Conservation (phyloP, 2,329 filamentous ascomycete species). For the Curvularia eragrostidis region DNA sequence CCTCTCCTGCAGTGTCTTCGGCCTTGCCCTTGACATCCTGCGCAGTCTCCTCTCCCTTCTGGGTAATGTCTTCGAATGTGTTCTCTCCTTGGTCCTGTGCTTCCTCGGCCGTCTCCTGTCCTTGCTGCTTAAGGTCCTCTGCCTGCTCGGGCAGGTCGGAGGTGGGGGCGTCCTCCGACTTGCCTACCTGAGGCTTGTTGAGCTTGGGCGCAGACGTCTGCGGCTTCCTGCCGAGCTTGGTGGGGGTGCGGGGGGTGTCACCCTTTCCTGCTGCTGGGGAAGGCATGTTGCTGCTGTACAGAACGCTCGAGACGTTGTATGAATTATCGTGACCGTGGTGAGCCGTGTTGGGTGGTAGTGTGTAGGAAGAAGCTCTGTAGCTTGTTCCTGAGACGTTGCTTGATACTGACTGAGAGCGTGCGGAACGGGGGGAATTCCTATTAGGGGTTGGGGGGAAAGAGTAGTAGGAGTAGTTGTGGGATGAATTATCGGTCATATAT, state of each 20-base stretch:
- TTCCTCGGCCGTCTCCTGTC: constrained; percentile 46
- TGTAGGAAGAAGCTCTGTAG: constrained; percentile 19
- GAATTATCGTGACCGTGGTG: constrained; percentile 40
- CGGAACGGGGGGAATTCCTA: constrained; percentile 49
- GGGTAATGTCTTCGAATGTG: constrained; percentile 45
- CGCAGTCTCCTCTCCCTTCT: constrained; percentile 39
- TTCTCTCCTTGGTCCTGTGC: constrained; percentile 51
- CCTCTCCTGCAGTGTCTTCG: constrained; percentile 47
- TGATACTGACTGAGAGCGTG: constrained; percentile 50
- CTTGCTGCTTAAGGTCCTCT: constrained; percentile 49
- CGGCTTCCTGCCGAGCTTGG: constrained; percentile 57
- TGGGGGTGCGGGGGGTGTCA: constrained; percentile 58
- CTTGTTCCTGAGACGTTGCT: constrained; percentile 44
- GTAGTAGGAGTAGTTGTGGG: constrained; percentile 59
- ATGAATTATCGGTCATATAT: constrained; percentile 59
- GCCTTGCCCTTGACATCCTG: constrained; percentile 49
- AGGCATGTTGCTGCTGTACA: constrained; percentile 55
- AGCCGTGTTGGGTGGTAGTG: constrained; percentile 15
- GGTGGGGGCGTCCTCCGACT: constrained; percentile 46
- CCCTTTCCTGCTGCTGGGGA: constrained; percentile 60
- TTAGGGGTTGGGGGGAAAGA: constrained; percentile 60
- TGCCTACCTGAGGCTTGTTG: constrained; percentile 47
- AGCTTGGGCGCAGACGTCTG: constrained; percentile 52
- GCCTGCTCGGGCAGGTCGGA: constrained; percentile 43
- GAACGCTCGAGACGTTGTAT: constrained; percentile 38